Evolutionary conservation across 1,284 basidiomycete genomes (phyloP).

Genomic region (Naganishia liquefaciens): DNA sequence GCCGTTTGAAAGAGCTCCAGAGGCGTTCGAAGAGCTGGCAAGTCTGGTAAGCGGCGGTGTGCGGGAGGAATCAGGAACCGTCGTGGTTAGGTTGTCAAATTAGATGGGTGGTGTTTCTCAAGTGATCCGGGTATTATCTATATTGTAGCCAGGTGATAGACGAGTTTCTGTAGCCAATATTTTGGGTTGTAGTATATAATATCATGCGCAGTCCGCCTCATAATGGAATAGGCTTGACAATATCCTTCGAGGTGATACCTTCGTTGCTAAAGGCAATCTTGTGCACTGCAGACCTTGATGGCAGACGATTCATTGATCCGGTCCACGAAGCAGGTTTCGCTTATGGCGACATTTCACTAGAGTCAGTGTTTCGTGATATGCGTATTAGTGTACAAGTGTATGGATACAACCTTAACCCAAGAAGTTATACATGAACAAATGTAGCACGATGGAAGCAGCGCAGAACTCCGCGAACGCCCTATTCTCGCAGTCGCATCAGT

Average conservation of each 20-base stretch:
- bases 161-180: constrained; percentile 1
- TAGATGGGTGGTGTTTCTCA: constrained; percentile 11
- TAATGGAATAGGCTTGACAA: background rate
- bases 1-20: constrained; percentile 47
- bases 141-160: constrained; percentile 16
- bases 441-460: constrained; percentile 87
- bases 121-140: background rate
- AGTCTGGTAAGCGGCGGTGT: constrained; percentile 10
- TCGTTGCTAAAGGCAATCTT: no score
- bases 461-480: constrained; percentile 89
- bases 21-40: constrained; percentile 40
- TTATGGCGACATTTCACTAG: no score
- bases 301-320: background rate
- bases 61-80: constrained; percentile 29
- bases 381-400: background rate
- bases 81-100: constrained; percentile 34
- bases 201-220: background rate
- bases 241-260: no score
- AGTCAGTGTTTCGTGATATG: background rate
- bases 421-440: constrained; percentile 99
- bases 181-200: constrained; percentile 14
- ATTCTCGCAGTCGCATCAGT: background rate
- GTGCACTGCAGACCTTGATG: background rate
- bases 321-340: no score
- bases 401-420: constrained; percentile 60